Evolutionary conservation across 2,329 filamentous ascomycete species (phyloP).

Genomic region (Neonectria hederae): DNA sequence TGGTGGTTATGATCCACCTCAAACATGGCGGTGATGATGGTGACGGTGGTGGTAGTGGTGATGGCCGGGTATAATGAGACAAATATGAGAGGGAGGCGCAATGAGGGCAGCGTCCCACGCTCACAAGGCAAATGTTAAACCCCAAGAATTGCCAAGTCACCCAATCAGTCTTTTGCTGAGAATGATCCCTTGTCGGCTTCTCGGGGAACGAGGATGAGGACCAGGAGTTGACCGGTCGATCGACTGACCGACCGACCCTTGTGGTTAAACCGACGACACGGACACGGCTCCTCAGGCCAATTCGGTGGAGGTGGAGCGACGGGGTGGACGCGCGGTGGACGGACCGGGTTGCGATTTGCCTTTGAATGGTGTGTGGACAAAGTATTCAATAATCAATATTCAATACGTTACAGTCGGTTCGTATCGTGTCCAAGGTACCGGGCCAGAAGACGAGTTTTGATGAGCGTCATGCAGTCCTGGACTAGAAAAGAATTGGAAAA

Average conservation of each 20-base stretch:
- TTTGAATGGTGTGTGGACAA: constrained; percentile 2
- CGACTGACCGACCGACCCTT: constrained; percentile 1
- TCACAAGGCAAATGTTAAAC: neutral
- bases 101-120: neutral
- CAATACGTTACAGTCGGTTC: constrained; percentile 3
- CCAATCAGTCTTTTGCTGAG: constrained; percentile 1
- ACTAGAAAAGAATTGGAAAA: neutral
- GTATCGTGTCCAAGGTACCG: neutral
- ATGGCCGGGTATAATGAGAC: constrained; percentile 13
- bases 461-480: neutral
- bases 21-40: constrained; percentile 34
- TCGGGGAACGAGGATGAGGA: neutral
- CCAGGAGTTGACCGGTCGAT: neutral
- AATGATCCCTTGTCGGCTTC: constrained; percentile 3
- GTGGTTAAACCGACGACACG: constrained; percentile 7
- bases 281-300: constrained; percentile 21
- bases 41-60: neutral
- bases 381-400: constrained; percentile 14
- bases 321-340: neutral
- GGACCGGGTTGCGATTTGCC: neutral
- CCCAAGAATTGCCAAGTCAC: neutral
- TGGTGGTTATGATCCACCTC: constrained; percentile 41
- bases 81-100: constrained; percentile 9
- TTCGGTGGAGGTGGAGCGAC: constrained; percentile 22
- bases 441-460: neutral